phyloP scores from a whole-genome alignment of 805 yeast species.

The Yueomyces sp. region DNA sequence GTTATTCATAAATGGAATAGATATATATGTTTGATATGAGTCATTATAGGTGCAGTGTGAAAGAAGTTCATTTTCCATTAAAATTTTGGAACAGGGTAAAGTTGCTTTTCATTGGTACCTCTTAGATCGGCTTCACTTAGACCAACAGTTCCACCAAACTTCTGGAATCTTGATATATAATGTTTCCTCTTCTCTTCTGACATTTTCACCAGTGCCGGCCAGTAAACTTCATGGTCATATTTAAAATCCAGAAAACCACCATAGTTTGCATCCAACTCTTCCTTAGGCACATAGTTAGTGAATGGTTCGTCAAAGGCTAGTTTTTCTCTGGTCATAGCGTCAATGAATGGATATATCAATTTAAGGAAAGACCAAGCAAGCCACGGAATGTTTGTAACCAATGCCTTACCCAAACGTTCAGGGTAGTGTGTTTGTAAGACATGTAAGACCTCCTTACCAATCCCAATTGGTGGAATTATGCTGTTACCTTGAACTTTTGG shows the following conservation, averaged over 20 bases:
- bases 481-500: constrained; percentile 43
- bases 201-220: constrained; percentile 55
- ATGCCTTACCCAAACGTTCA: constrained; percentile 87
- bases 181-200: constrained; percentile 44
- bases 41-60: too few relatives aligned
- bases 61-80: too few relatives aligned
- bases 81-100: constrained; percentile 11
- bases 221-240: constrained; percentile 68
- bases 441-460: constrained; percentile 83
- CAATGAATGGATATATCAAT: constrained; percentile 89
- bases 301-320: constrained; percentile 86
- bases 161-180: constrained; percentile 55
- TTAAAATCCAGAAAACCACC: constrained; percentile 81
- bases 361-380: constrained; percentile 86
- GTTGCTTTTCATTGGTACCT: constrained; percentile 24
- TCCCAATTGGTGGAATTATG: constrained; percentile 77
- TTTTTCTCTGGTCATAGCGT: constrained; percentile 89
- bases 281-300: constrained; percentile 63
- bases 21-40: too few relatives aligned
- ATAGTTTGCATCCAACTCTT: constrained; percentile 70
- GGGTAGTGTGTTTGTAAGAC: constrained; percentile 96
- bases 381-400: constrained; percentile 87
- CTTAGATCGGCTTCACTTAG: constrained; percentile 74
- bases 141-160: constrained; percentile 63
- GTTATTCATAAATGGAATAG: too few relatives aligned